A percentile compares a stretch with the other conserved stretches of the same genome.
Evolutionary conservation across 345 rosid species (phyloP).

Genomic region (Erysimum cheiranthoides): DNA sequence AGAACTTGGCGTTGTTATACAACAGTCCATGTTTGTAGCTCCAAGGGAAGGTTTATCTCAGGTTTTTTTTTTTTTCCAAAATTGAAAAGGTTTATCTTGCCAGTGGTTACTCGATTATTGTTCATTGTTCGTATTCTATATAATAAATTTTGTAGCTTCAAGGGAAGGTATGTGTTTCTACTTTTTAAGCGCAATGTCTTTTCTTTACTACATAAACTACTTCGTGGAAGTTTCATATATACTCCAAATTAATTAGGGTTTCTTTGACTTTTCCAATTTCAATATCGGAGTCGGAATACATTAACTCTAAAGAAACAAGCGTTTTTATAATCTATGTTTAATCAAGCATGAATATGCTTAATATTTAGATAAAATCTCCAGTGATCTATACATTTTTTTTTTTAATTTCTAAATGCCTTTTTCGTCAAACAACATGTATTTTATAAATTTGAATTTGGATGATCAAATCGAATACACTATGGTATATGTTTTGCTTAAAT

Average conservation of each 20-base stretch:
- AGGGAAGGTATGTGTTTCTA: slow-evolving; percentile 11
- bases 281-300: slow-evolving; percentile 11
- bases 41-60: slow-evolving; percentile 43
- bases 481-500: background rate
- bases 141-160: slow-evolving; percentile 6
- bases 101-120: slow-evolving; percentile 31
- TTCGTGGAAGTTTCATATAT: slow-evolving; percentile 12
- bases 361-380: background rate
- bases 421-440: background rate
- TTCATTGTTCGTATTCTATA: background rate
- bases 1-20: background rate
- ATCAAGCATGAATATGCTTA: slow-evolving; percentile 18
- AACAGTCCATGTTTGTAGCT: slow-evolving; percentile 14
- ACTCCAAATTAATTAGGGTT: slow-evolving; percentile 14
- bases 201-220: slow-evolving; percentile 5
- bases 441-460: too few species aligned
- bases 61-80: background rate
- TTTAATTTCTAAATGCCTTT: background rate
- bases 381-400: background rate
- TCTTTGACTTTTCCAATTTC: slow-evolving; percentile 28
- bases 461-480: too few species aligned
- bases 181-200: slow-evolving; percentile 23
- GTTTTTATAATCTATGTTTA: background rate
- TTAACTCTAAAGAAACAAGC: background rate
- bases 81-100: slow-evolving; percentile 32